Conservation (phyloP, 345 rosid genomes). For the Eucalyptus sideroxylon region DNA sequence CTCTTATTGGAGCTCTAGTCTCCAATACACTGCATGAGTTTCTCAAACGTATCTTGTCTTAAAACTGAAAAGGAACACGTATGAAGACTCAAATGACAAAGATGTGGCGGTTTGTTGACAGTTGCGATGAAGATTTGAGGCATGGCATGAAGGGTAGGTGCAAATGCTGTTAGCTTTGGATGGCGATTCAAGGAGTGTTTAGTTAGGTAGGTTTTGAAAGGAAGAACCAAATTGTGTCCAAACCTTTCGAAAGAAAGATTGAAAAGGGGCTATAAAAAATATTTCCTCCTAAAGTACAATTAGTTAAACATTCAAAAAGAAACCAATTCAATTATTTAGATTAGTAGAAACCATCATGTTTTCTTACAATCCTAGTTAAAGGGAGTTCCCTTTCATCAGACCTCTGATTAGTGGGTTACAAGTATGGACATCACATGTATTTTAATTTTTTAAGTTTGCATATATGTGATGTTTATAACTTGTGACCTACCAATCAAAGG, state of each 20-base stretch:
- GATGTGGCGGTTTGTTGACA: background rate
- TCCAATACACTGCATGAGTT: background rate
- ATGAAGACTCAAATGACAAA: background rate
- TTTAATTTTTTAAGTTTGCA: background rate
- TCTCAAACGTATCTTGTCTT: background rate
- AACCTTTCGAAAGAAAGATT: background rate
- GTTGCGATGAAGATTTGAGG: background rate
- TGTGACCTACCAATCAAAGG: background rate
- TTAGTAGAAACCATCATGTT: accelerated
- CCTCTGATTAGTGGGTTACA: background rate
- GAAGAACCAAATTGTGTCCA: background rate
- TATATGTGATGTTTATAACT: background rate
- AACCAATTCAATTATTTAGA: background rate
- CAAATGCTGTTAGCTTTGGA: background rate
- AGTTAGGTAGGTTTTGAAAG: background rate
- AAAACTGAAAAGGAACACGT: background rate
- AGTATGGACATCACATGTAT: background rate
- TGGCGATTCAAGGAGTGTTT: background rate
- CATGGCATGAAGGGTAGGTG: background rate
- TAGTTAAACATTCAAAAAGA: background rate
- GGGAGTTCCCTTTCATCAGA: background rate
- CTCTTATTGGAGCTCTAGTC: background rate
- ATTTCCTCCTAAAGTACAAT: background rate
- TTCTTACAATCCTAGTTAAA: background rate
- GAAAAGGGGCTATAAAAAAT: background rate